Conservation (phyloP, 106 monocot genomes). For the Apostasia ramifera region DNA sequence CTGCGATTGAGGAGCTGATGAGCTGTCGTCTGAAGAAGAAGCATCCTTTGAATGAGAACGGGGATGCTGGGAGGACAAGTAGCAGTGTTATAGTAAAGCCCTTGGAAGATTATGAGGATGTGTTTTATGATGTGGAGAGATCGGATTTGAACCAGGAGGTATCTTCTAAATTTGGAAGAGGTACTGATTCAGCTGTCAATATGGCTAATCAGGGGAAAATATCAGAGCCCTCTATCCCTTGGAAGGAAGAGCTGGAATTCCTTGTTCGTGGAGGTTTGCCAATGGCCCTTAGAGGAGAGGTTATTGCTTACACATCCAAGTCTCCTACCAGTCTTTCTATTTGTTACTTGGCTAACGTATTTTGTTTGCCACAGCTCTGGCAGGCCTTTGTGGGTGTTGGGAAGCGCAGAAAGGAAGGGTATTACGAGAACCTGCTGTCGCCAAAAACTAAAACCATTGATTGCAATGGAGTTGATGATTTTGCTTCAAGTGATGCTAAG, state of each 20-base stretch:
- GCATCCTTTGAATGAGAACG: slow-evolving; percentile 13
- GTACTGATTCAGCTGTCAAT: slow-evolving; percentile 22
- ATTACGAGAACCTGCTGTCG: slow-evolving; percentile 63
- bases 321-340: not conserved
- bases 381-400: slow-evolving; percentile 90
- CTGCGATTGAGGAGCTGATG: slow-evolving; percentile 76
- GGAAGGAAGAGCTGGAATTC: slow-evolving; percentile 86
- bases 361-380: slow-evolving; percentile 59
- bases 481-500: slow-evolving; percentile 14
- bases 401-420: slow-evolving; percentile 67
- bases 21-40: slow-evolving; percentile 60
- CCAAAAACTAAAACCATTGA: slow-evolving; percentile 16
- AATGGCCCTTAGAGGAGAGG: slow-evolving; percentile 99
- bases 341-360: not conserved
- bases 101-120: slow-evolving; percentile 83
- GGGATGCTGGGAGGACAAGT: slow-evolving; percentile 3
- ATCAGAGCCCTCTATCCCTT: slow-evolving; percentile 28
- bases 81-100: slow-evolving; percentile 18
- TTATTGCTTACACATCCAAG: slow-evolving; percentile 10
- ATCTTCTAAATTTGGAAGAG: slow-evolving; percentile 34
- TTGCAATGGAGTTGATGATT: slow-evolving; percentile 20
- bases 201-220: slow-evolving; percentile 3
- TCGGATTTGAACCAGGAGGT: slow-evolving; percentile 61
- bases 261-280: slow-evolving; percentile 83
- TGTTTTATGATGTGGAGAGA: slow-evolving; percentile 88